phyloP scores from a whole-genome alignment of 495 filamentous ascomycete genomes.

The Talaromyces wortmannii region DNA sequence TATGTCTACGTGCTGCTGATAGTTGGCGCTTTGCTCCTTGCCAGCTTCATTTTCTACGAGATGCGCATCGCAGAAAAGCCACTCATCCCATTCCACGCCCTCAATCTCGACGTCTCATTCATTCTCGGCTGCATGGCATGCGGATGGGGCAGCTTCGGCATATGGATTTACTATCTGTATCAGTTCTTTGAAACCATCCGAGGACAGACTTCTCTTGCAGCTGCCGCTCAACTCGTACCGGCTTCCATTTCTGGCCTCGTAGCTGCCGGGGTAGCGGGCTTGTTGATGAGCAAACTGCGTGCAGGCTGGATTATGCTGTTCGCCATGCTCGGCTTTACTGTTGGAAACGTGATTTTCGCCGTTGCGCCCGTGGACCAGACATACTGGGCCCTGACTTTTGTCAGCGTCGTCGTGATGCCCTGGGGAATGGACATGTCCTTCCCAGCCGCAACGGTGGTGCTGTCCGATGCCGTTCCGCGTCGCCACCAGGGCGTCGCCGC shows the following conservation, averaged over 20 bases:
- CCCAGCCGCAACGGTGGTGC: conserved; percentile 50
- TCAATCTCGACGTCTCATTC: conserved; percentile 43
- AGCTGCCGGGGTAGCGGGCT: conserved; percentile 42
- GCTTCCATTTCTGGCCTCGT: conserved; percentile 36
- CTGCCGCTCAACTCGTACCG: conserved; percentile 38
- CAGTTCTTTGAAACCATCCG: conserved; percentile 46
- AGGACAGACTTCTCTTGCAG: conserved; percentile 35
- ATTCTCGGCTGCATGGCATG: conserved; percentile 46
- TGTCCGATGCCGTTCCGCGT: conserved; percentile 47
- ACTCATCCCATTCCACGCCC: conserved; percentile 43
- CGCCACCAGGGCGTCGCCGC: conserved; percentile 60
- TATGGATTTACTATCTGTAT: conserved; percentile 52
- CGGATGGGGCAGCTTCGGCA: conserved; percentile 58
- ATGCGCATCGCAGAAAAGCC: conserved; percentile 32
- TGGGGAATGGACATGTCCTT: conserved; percentile 61
- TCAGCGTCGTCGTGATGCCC: conserved; percentile 46
- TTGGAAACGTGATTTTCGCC: conserved; percentile 36
- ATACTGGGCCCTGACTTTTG: conserved; percentile 57
- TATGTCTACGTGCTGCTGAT: conserved; percentile 51
- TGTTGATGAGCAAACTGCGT: conserved; percentile 30
- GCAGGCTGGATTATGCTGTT: conserved; percentile 43
- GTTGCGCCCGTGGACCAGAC: conserved; percentile 41
- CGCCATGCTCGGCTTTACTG: conserved; percentile 40
- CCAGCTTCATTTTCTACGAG: conserved; percentile 46
- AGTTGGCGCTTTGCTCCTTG: conserved; percentile 43